A percentile compares a stretch with the other conserved stretches of the same genome.
Conservation (phyloP, 1,284 basidiomycete species). For the Exsudoporus floridanus region DNA sequence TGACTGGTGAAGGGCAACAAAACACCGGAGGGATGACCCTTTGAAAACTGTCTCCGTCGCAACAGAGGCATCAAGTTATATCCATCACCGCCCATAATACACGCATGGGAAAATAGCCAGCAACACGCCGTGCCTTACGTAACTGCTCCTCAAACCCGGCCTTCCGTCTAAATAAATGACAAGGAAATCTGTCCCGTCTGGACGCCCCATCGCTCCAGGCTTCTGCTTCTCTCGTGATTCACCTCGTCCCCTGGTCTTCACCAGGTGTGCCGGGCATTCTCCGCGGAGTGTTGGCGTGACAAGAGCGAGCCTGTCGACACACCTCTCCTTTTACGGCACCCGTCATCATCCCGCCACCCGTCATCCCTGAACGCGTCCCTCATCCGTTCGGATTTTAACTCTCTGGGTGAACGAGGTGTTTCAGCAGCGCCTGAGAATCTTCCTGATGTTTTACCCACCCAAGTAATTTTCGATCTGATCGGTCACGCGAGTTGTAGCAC, state of each 20-base stretch:
- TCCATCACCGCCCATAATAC: conserved; percentile 16
- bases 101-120: conserved; percentile 27
- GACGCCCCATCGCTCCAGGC: background rate
- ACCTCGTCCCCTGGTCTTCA: background rate
- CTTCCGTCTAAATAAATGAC: conserved; percentile 13
- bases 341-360: conserved; percentile 12
- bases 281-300: conserved; percentile 22
- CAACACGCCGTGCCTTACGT: conserved; percentile 18
- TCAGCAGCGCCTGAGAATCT: conserved; percentile 16
- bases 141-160: background rate
- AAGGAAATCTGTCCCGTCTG: background rate
- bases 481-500: conserved; percentile 1
- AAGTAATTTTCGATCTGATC: background rate
- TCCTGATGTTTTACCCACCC: background rate
- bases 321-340: conserved; percentile 16
- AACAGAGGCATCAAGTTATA: conserved; percentile 32
- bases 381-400: background rate
- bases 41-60: conserved; percentile 18
- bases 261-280: background rate
- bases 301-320: conserved; percentile 11
- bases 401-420: conserved; percentile 6
- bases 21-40: conserved; percentile 1
- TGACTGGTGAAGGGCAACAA: conserved; percentile 9
- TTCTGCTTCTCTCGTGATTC: conserved; percentile 7
- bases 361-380: conserved; percentile 28